These are phyloP conservation scores for Fusarium chlamydosporum DNA, from an alignment of 2,329 filamentous ascomycete genomes.

Conservation along the genomic window DNA sequence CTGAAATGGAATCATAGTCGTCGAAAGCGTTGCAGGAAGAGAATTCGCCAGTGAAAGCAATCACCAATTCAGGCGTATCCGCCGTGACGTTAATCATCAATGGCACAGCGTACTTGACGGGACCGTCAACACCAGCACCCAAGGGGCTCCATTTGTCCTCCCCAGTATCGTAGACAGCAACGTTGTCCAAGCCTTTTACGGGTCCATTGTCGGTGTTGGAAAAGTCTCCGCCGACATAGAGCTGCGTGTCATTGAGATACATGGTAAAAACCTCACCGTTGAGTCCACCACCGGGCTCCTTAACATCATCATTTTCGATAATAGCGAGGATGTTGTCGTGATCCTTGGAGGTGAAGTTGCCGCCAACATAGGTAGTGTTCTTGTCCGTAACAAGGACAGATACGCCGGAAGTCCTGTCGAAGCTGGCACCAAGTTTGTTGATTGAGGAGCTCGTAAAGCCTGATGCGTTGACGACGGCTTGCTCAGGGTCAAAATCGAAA, in stretches of 20 bases:
- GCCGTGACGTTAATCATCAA: conserved; percentile 83
- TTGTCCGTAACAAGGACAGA: conserved; percentile 75
- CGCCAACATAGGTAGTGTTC: conserved; percentile 80
- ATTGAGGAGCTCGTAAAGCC: conserved; percentile 80
- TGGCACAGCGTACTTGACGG: conserved; percentile 80
- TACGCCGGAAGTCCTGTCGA: conserved; percentile 77
- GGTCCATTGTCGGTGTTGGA: conserved; percentile 76
- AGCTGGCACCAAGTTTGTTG: conserved; percentile 79
- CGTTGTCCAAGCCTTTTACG: conserved; percentile 76
- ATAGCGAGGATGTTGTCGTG: conserved; percentile 85
- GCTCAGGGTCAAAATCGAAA: conserved; percentile 84
- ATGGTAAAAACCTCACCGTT: conserved; percentile 83
- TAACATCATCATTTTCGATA: conserved; percentile 71
- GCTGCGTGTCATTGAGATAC: conserved; percentile 72
- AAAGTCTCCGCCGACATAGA: conserved; percentile 91
- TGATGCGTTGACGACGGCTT: conserved; percentile 66
- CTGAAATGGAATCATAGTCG: conserved; percentile 71
- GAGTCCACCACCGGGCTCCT: conserved; percentile 78
- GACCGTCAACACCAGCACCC: conserved; percentile 87
- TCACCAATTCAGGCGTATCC: conserved; percentile 76
- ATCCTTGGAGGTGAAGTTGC: conserved; percentile 81
- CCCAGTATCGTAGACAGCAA: conserved; percentile 80
- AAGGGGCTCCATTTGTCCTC: conserved; percentile 81
- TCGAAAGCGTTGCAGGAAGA: conserved; percentile 77
- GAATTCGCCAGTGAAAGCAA: conserved; percentile 87